Base-by-base conservation (phyloP, 495 filamentous ascomycete genomes). In the Neurospora sublineolata region DNA sequence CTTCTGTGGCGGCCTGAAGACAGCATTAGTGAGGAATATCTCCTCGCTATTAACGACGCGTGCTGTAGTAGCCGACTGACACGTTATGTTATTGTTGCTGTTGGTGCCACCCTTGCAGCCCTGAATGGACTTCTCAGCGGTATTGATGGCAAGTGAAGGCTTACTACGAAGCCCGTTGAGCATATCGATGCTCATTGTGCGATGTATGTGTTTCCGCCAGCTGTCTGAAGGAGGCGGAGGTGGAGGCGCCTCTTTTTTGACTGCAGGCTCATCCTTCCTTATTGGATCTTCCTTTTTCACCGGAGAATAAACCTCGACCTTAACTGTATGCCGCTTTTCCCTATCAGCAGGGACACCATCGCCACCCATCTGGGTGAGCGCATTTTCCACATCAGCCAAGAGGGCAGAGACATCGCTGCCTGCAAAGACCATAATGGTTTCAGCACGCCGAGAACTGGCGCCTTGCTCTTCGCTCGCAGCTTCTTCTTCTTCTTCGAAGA, bases 351-450 rank as follows among this genome's bases (percentile, higher is more conserved):
- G 44, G 73, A 40, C 12, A 10, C 76, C 74, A 37, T 73, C 77
- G 5, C 69, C 75, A 60, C 83, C 84, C 77, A 88, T 84, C 64
- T 83, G 82, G 69, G 83, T 85, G 76, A 90, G 87, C 70, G 87
- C 84, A 67, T 84, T 82, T 76, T 89, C 87, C 14, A 91, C 88
- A 71, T 90, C 88, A 3, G 84, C 84, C 37, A 90, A 76, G 8
- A 90, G 82, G 0, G 87, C 87, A 73, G 87, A 89, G 11, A 92
- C 87, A 68, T 89, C 87, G 69, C 83, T 83, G 74, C 88, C 89
- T 37, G 88, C 89, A 72, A 90, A 91, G 73, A 91, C 86, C 72
- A 86, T 87, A 72, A 92, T 92, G 69, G 87, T 90, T 77, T 91
- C 85, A 33, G 86, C 87, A 37, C 74, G 81, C 44, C 70, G 80